Evolutionary conservation across 352 stramenopile species (phyloP), one percentile per base, ranked within the genome.

Genomic region (Blastocystis sp.): DNA sequence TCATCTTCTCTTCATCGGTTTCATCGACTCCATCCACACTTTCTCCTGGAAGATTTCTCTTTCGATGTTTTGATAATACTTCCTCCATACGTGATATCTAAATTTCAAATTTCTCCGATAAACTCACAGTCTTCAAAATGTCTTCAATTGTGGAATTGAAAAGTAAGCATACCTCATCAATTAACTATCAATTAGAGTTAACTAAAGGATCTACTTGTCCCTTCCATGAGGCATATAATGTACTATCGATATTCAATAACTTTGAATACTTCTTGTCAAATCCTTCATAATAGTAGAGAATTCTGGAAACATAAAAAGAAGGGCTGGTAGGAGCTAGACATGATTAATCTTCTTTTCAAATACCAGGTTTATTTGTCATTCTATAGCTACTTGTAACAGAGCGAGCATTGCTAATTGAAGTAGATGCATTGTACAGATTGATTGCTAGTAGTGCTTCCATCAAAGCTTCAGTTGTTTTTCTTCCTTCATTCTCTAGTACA

Each of bases 1-100:
- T 84, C 73, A 84, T 84, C 73, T 84, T 84, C 7, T 84, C 73
- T 40, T 84, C 73, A 24, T 84, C 73, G 13, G 73, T 84, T 27
- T 64, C 42, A 15, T 84, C 53, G 19, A 84, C 56, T 9, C 53
- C n/a, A 15, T 84, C 73, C 17, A 19, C 44, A 27, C 13, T n/a
- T 9, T 22, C 53, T 44, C 17, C 30, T 1, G n/a, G 1, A 9
- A 30, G 27, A 30, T 66, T 68, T 40, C 73, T 54, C 19, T 68
- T 84, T 22, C 73, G 73, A 64, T 84, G 73, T 42, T 84, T 84
- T n/a, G 73, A 84, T 33, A 84, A 51, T 27, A 84, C 73, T 37
- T 84, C 73, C 56, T 84, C 73, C 73, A 84, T 84, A 27, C 73
- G 44, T 19, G 73, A 27, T 53, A 84, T 84, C 73, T 84, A 66